Evolutionary conservation across 2,329 filamentous ascomycete species (phyloP), one percentile per base, ranked within the genome.

Genomic region (Lasiodiplodia citricola): DNA sequence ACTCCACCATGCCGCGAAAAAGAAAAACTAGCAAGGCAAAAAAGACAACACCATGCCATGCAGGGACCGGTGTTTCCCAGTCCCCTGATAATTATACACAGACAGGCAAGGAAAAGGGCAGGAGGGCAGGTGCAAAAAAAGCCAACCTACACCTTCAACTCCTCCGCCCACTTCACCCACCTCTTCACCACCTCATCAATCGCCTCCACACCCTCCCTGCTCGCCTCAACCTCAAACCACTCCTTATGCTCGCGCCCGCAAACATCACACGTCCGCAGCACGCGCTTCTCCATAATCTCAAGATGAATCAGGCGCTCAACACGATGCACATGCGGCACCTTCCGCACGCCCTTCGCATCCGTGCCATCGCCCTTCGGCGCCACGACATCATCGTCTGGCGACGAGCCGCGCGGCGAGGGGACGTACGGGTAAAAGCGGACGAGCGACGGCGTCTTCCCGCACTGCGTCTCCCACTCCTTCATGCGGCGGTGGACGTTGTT

Each of bases 381-480:
- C 2, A 66, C 56, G 4, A 69, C 51, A 23, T 58, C 38, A 11
- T 57, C 44, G 2, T 74, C 73, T 11, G 76, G 70, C 1, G 74
- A 73, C 7, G 72, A 67, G 23, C n/a, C 44, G 18, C 69, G 56
- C 4, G 74, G 70, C 0, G 75, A 75, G 11, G 77, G 69, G 0
- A 92, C 81, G 78, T 98, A 94, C 0, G 96, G 96, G 76, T 99
- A 99, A 81, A 92, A 98, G 7, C 96, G 90, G 63, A 98, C 89
- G 66, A 99, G 87, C 28, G 93, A 93, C 35, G 97, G 85, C 71
- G 93, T 89, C 77, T 97, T 94, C 0, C 93, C 93, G 79, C 96
- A 99, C 81, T 99, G 96, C 31, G 92, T 89, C 65, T 90, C 90
- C 96, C 96, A 98, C 80, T 98, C 92, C 75, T 94, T 94, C 82